Evolutionary conservation across 345 rosid genomes (phyloP).

Genomic region (Jatropha curcas): DNA sequence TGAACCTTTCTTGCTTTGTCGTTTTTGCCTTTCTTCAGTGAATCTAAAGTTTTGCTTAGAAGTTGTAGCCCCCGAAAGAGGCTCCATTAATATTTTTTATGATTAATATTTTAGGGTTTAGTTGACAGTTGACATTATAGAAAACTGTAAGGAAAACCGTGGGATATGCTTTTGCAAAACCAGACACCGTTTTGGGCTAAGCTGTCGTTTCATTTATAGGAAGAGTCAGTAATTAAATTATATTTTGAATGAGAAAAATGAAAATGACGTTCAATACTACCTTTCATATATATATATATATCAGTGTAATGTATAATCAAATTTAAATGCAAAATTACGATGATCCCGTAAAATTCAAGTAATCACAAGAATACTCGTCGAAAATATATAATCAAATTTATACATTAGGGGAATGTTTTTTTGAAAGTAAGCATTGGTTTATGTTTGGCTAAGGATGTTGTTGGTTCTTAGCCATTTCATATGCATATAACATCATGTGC

Average conservation of each 20-base stretch:
- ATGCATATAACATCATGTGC: neutral
- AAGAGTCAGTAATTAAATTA: neutral
- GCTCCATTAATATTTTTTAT: neutral
- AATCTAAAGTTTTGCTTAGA: neutral
- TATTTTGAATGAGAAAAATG: neutral
- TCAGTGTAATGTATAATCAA: too few relatives aligned
- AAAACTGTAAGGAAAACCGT: neutral
- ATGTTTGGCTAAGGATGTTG: too few relatives aligned
- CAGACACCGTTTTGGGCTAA: constrained; percentile 1
- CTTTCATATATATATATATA: too few relatives aligned
- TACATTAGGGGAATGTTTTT: too few relatives aligned
- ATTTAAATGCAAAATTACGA: too few relatives aligned
- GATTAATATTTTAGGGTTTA: neutral
- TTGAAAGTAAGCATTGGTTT: too few relatives aligned
- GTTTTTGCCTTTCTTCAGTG: neutral
- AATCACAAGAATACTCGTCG: too few relatives aligned
- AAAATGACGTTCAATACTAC: neutral
- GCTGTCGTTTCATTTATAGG: neutral
- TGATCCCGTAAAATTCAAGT: too few relatives aligned
- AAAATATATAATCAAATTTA: too few relatives aligned
- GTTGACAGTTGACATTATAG: neutral
- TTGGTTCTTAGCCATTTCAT: too few relatives aligned
- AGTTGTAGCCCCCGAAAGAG: neutral
- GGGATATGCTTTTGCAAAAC: neutral
- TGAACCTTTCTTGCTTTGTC: neutral